phyloP scores from a whole-genome alignment of 306 rosid genomes.

The Casuarina equisetifolia region DNA sequence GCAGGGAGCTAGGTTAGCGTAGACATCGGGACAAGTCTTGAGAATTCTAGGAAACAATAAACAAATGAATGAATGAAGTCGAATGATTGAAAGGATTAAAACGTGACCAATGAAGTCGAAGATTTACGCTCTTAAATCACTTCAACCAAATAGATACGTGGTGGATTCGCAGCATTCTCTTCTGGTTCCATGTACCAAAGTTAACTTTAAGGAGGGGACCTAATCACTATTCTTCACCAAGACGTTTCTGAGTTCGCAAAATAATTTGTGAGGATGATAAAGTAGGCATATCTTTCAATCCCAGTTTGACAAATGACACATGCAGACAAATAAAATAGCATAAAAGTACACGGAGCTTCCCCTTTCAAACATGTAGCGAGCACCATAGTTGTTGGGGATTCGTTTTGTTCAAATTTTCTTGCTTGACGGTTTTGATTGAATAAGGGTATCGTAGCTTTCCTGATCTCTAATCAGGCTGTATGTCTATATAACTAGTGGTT shows the following conservation, averaged over 20 bases:
- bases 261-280: neutral
- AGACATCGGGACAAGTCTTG: too few species aligned
- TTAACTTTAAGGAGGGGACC: neutral
- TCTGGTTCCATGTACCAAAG: neutral
- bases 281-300: neutral
- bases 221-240: too few species aligned
- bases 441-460: neutral
- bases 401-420: neutral
- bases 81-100: too few species aligned
- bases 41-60: too few species aligned
- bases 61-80: too few species aligned
- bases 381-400: slow-evolving; percentile 2
- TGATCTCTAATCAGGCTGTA: neutral
- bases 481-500: neutral
- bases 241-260: neutral
- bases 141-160: neutral
- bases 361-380: neutral
- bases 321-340: neutral
- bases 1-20: too few species aligned
- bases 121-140: too few species aligned
- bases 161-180: neutral
- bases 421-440: slow-evolving; percentile 4
- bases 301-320: neutral
- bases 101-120: too few species aligned
- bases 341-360: neutral